Conservation (phyloP, 305 asterid species). For the Fraxinus velutina region DNA sequence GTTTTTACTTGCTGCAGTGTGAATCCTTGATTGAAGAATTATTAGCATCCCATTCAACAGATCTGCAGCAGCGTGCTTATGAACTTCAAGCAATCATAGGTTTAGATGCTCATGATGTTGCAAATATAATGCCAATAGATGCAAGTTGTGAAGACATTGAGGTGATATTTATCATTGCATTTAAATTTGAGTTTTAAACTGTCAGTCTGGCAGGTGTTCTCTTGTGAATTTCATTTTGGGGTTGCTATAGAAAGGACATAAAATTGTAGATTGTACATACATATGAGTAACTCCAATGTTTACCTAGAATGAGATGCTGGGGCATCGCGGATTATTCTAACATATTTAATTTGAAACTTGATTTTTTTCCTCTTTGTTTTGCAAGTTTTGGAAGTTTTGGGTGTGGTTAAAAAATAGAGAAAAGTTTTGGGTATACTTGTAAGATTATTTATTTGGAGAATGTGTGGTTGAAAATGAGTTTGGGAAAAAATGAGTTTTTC, state of each 20-base stretch:
- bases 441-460: neutral
- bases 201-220: neutral
- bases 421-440: neutral
- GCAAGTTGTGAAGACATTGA: conserved; percentile 84
- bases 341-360: neutral
- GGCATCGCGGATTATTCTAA: neutral
- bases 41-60: conserved; percentile 89
- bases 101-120: conserved; percentile 62
- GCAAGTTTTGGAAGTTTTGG: neutral
- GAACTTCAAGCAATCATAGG: conserved; percentile 78
- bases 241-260: neutral
- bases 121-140: conserved; percentile 74
- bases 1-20: conserved; percentile 56
- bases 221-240: neutral
- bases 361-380: neutral
- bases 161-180: conserved; percentile 39
- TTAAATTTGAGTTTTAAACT: neutral
- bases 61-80: conserved; percentile 96
- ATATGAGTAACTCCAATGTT: neutral
- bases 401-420: neutral
- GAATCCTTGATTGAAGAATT: conserved; percentile 80
- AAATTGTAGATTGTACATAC: neutral
- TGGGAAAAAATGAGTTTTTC: neutral
- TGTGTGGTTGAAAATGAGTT: neutral
- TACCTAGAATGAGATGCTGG: neutral